These are phyloP conservation scores for Earliella scabrosa DNA, from an alignment of 1,284 basidiomycete species.

Conservation along the genomic window DNA sequence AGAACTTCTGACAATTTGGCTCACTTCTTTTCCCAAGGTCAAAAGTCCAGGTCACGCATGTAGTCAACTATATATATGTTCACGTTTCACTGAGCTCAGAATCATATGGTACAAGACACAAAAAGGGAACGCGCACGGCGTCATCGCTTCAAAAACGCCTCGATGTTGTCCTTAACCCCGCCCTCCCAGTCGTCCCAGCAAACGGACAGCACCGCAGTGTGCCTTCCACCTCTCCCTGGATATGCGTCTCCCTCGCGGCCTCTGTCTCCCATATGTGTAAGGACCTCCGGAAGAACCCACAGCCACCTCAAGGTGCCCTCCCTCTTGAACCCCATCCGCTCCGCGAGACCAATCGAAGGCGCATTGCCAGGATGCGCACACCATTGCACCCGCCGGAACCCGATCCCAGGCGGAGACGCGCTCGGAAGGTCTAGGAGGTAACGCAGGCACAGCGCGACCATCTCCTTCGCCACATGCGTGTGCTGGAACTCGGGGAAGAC, in stretches of 20 bases:
- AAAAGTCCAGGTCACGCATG: too few species aligned
- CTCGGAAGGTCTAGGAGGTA: constrained; percentile 56
- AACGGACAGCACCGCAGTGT: constrained; percentile 51
- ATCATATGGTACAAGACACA: too few species aligned
- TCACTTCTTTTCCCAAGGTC: neutral
- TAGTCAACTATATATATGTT: too few species aligned
- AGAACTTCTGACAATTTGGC: neutral
- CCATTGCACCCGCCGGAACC: constrained; percentile 70
- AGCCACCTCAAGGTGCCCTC: constrained; percentile 63
- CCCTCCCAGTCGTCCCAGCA: constrained; percentile 73
- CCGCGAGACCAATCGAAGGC: constrained; percentile 54
- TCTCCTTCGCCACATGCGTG: constrained; percentile 67
- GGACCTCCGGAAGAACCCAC: constrained; percentile 41
- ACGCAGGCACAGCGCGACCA: constrained; percentile 60
- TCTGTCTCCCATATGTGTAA: constrained; percentile 11
- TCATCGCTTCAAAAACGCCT: constrained; percentile 5
- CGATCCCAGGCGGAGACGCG: constrained; percentile 47
- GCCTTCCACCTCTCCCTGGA: constrained; percentile 42
- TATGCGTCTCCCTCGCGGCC: constrained; percentile 44
- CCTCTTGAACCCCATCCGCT: constrained; percentile 62
- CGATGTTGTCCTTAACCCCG: constrained; percentile 48
- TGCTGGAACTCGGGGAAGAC: constrained; percentile 64
- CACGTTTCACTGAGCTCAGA: too few species aligned
- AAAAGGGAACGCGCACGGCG: neutral
- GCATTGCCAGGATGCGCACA: constrained; percentile 57